These are phyloP conservation scores for Oleoguttula mirabilis DNA, from an alignment of 495 filamentous ascomycete species.

Conservation along the genomic window DNA sequence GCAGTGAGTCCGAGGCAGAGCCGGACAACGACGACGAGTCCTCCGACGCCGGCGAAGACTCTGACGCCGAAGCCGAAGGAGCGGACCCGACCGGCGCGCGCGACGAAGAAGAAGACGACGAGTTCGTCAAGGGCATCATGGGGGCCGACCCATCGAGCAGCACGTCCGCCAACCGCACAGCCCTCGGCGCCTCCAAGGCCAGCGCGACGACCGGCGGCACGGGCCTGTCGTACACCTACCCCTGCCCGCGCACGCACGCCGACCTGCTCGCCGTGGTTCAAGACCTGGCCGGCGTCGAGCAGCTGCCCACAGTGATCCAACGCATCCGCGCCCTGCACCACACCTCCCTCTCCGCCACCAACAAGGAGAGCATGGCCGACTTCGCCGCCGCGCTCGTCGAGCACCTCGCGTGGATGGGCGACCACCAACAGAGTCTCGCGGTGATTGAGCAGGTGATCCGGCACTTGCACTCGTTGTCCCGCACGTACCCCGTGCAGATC, in stretches of 20 bases:
- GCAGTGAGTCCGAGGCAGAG: constrained; percentile 51
- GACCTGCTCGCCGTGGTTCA: constrained; percentile 57
- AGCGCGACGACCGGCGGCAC: constrained; percentile 32
- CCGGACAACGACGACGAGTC: constrained; percentile 39
- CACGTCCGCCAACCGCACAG: constrained; percentile 34
- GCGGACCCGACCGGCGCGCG: constrained; percentile 4
- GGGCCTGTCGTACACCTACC: constrained; percentile 66
- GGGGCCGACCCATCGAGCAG: no score
- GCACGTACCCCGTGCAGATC: constrained; percentile 65
- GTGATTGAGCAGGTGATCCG: constrained; percentile 56
- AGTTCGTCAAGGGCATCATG: constrained; percentile 55
- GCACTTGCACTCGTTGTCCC: constrained; percentile 77
- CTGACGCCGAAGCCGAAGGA: constrained; percentile 12
- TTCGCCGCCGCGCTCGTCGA: constrained; percentile 68
- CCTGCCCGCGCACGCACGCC: constrained; percentile 64
- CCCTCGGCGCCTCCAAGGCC: constrained; percentile 31
- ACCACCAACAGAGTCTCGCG: constrained; percentile 41
- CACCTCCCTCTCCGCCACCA: constrained; percentile 68
- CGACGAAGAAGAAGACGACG: constrained; percentile 46
- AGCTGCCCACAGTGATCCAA: constrained; percentile 70
- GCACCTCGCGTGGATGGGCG: constrained; percentile 59
- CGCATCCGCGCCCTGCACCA: constrained; percentile 81
- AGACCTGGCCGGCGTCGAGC: constrained; percentile 39
- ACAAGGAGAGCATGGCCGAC: constrained; percentile 66
- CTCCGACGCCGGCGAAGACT: constrained; percentile 28